Evolutionary conservation across 2,329 filamentous ascomycete genomes (phyloP).

Genomic region (Sarocladium kiliense): DNA sequence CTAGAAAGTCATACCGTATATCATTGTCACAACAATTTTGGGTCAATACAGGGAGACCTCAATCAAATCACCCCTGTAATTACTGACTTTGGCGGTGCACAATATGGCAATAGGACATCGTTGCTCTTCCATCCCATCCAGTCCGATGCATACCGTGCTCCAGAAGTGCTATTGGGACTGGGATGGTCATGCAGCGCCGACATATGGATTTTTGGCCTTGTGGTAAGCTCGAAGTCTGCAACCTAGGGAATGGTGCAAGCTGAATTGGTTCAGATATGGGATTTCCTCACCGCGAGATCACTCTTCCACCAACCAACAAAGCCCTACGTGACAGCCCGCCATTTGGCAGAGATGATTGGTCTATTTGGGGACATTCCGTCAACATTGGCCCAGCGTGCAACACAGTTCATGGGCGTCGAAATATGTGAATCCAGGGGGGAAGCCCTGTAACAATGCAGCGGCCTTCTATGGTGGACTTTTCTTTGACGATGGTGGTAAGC

Average conservation of each 20-base stretch:
- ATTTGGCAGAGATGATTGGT: constrained; percentile 20
- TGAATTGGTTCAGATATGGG: constrained; percentile 17
- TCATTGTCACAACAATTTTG: neutral
- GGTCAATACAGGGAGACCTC: neutral
- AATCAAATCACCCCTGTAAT: neutral
- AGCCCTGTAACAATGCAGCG: constrained; percentile 13
- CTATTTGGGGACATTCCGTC: constrained; percentile 17
- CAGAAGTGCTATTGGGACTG: constrained; percentile 17
- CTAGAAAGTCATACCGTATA: neutral
- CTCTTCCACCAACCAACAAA: constrained; percentile 15
- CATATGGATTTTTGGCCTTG: constrained; percentile 15
- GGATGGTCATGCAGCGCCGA: constrained; percentile 18
- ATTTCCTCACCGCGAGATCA: constrained; percentile 17
- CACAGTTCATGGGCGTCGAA: constrained; percentile 12
- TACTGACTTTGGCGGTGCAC: neutral
- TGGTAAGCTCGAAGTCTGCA: constrained; percentile 13
- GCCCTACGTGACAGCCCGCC: constrained; percentile 16
- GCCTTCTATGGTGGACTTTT: constrained; percentile 16
- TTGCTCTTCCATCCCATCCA: constrained; percentile 16
- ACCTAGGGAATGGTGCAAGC: neutral
- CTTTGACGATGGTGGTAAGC: neutral
- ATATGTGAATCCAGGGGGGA: constrained; percentile 11
- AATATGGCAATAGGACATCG: neutral
- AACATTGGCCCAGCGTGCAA: constrained; percentile 15
- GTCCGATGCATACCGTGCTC: constrained; percentile 16